Evolutionary conservation across 1,284 basidiomycete species (phyloP).

Genomic region (Leccinum subrobustum): DNA sequence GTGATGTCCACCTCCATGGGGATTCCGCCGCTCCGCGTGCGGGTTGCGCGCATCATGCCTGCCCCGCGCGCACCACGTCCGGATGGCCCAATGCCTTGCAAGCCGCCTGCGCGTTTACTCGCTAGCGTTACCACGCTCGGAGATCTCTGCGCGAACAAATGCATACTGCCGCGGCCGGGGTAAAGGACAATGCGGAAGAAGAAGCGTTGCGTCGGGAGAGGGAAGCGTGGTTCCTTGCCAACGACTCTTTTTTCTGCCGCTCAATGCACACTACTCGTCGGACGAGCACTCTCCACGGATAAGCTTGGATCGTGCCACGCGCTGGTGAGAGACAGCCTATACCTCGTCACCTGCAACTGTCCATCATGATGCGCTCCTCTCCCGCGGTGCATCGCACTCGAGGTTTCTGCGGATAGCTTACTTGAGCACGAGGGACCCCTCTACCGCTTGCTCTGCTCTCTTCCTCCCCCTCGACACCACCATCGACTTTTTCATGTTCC

Average conservation of each 20-base stretch:
- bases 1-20: conserved; percentile 10
- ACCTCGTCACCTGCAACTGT: not conserved
- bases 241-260: too few species aligned
- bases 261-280: not conserved
- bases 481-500: conserved; percentile 2
- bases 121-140: conserved; percentile 10
- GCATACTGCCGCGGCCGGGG: conserved; percentile 15
- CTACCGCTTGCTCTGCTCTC: not conserved
- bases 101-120: conserved; percentile 42
- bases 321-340: conserved; percentile 10
- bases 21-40: conserved; percentile 41
- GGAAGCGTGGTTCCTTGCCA: too few species aligned
- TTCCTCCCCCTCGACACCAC: not conserved
- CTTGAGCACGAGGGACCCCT: conserved; percentile 10
- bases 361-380: conserved; percentile 21
- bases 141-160: conserved; percentile 21
- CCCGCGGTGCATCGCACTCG: conserved; percentile 30
- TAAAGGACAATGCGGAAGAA: conserved; percentile 18
- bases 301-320: not conserved
- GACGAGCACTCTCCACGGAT: conserved; percentile 5
- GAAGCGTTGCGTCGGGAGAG: conserved; percentile 24
- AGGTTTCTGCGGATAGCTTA: conserved; percentile 28
- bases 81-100: conserved; percentile 49
- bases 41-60: conserved; percentile 9
- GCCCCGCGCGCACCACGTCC: too few species aligned